phyloP scores from a whole-genome alignment of 192 early-diverging fungal species.

The Dimargaris verticillata region DNA sequence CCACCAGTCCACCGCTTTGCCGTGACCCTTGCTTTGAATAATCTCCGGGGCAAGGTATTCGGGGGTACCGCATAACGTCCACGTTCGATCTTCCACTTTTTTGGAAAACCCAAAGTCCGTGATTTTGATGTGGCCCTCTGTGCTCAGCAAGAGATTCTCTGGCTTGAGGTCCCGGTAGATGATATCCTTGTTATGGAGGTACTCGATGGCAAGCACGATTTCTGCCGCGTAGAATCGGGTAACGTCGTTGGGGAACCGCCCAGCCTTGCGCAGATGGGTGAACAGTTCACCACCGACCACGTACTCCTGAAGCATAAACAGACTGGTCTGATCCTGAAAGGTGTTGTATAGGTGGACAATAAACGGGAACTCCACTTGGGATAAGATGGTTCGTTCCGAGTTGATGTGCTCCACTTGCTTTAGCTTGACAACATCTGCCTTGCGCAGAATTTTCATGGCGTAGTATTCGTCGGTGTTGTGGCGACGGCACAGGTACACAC shows the following conservation, averaged over 20 bases:
- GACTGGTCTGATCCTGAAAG: constrained; percentile 83
- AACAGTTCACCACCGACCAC: constrained; percentile 94
- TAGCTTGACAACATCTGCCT: constrained; percentile 61
- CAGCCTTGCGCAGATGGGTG: constrained; percentile 81
- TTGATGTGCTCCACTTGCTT: constrained; percentile 80
- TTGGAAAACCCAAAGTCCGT: constrained; percentile 99
- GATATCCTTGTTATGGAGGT: constrained; percentile 81
- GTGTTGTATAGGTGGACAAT: constrained; percentile 80
- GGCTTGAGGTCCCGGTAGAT: constrained; percentile 97
- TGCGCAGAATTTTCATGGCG: constrained; percentile 78
- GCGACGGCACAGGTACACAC: constrained; percentile 80
- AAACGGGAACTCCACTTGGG: constrained; percentile 59
- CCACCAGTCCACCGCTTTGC: constrained; percentile 99
- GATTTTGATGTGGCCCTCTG: constrained; percentile 86
- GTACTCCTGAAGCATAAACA: constrained; percentile 95
- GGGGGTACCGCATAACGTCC: constrained; percentile 96
- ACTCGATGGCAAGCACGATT: constrained; percentile 89
- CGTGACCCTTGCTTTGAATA: constrained; percentile 92
- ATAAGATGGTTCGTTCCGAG: constrained; percentile 63
- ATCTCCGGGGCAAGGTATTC: constrained; percentile 96
- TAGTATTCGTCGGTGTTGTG: constrained; percentile 47
- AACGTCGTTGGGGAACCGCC: constrained; percentile 86
- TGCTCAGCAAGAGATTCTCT: constrained; percentile 72
- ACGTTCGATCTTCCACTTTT: constrained; percentile 72
- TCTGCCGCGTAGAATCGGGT: constrained; percentile 91